These are phyloP conservation scores for Pseudocercospora eumusae DNA, from an alignment of 2,329 filamentous ascomycete genomes.

Conservation along the genomic window DNA sequence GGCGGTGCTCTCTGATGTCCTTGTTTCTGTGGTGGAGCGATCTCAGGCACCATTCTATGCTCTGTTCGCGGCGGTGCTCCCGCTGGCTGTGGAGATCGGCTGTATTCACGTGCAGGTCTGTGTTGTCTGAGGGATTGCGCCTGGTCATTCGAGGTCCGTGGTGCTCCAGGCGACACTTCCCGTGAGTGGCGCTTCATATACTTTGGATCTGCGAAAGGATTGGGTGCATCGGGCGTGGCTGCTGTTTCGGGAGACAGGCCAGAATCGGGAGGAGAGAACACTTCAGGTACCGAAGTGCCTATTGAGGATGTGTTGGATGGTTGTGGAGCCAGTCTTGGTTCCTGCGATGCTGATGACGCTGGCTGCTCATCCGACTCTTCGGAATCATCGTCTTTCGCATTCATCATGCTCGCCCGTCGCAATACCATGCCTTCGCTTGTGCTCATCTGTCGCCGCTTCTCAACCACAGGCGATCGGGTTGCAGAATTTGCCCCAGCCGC, in stretches of 20 bases:
- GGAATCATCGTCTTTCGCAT: slow-evolving; percentile 32
- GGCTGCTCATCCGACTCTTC: slow-evolving; percentile 15
- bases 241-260: slow-evolving; percentile 26
- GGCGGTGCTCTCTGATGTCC: slow-evolving; percentile 17
- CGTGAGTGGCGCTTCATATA: slow-evolving; percentile 33
- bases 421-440: slow-evolving; percentile 37
- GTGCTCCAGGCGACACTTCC: slow-evolving; percentile 21
- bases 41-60: slow-evolving; percentile 9
- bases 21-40: slow-evolving; percentile 1
- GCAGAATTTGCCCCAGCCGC: slow-evolving; percentile 6
- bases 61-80: slow-evolving; percentile 15
- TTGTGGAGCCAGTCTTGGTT: not conserved
- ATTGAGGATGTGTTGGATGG: slow-evolving; percentile 19
- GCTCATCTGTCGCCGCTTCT: slow-evolving; percentile 34
- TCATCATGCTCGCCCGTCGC: slow-evolving; percentile 37
- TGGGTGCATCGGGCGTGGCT: slow-evolving; percentile 21
- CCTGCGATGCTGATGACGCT: not conserved
- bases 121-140: slow-evolving; percentile 20
- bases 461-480: slow-evolving; percentile 27
- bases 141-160: slow-evolving; percentile 7
- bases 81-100: slow-evolving; percentile 10
- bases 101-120: slow-evolving; percentile 12
- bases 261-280: slow-evolving; percentile 21
- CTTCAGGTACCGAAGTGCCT: slow-evolving; percentile 5
- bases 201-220: slow-evolving; percentile 35